Evolutionary conservation across 306 rosid genomes (phyloP), one percentile per base, ranked within the genome.

Genomic region (Acacia confusa): DNA sequence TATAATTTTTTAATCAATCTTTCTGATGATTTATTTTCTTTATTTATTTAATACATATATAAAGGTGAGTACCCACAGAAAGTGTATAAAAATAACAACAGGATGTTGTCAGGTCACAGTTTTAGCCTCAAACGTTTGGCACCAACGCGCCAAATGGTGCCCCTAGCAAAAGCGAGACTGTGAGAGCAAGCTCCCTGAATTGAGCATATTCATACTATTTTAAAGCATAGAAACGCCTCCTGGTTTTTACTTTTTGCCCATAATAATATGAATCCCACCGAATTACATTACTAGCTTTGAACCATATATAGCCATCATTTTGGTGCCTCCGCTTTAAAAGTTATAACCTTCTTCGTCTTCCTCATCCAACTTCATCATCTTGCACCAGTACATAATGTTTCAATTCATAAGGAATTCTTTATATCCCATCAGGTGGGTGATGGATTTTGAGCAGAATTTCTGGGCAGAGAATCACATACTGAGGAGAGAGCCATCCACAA

Each of bases 241-340:
- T 27, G 84, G n/a, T 76, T 75, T 65, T 20, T 36, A 22, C 13
- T n/a, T 57, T 9, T 77, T 55, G 72, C 84, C 52, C 86, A 80
- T 83, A 68, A 65, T 12, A 72, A 70, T 75, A 76, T 82, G 22
- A 30, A 45, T 75, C 89, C 89, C 86, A 83, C 72, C 61, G 85
- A 83, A 77, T 50, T 53, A 1, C 30, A 76, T 69, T 32, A 22
- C 19, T 47, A 17, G 34, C 34, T 41, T 1, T 52, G 65, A 47
- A 47, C 4, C 41, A 45, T 53, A 76, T 52, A 70, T 52, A 36
- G 58, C 72, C 80, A 75, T 19, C 19, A 22, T 40, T 34, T 25
- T 27, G 20, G 1, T 25, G 48, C 55, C 20, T 70, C 38, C 79
- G 75, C 76, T 63, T 61, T 34, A 52, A 50, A 6, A 45, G 24